These are phyloP conservation scores for Boletales sp. DNA, from an alignment of 768 basidiomycete genomes.

Conservation along the genomic window DNA sequence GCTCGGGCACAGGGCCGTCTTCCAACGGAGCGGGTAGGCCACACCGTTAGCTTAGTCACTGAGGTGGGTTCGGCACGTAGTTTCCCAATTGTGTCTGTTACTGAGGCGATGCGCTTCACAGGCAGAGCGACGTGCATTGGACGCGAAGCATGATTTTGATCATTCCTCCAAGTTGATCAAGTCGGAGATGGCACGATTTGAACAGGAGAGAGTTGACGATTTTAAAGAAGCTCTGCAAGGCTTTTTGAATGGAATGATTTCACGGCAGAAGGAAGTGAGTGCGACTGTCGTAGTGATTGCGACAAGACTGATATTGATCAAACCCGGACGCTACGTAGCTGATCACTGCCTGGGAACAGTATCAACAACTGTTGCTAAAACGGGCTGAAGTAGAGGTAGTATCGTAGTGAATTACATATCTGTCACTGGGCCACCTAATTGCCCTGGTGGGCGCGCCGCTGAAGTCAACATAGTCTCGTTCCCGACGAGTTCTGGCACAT, in stretches of 20 bases:
- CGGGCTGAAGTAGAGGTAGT: conserved; percentile 16
- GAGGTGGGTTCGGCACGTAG: conserved; percentile 50
- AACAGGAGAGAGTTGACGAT: conserved; percentile 89
- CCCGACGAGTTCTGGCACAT: no score
- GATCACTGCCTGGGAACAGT: conserved; percentile 76
- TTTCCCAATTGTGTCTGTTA: not conserved
- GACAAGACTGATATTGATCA: not conserved
- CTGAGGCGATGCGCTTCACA: conserved; percentile 27
- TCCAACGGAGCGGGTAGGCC: conserved; percentile 63
- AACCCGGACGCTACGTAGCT: conserved; percentile 42
- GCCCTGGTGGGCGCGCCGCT: no score
- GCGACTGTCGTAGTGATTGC: no score
- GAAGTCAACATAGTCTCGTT: no score
- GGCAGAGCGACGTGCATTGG: conserved; percentile 82
- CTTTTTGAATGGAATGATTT: conserved; percentile 85
- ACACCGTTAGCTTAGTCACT: conserved; percentile 74
- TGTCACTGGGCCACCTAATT: no score
- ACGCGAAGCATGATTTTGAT: conserved; percentile 87
- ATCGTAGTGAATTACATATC: conserved; percentile 1
- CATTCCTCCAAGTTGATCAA: conserved; percentile 86
- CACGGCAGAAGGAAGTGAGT: conserved; percentile 73
- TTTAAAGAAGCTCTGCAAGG: conserved; percentile 82
- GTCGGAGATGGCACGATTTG: conserved; percentile 84
- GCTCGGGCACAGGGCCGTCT: conserved; percentile 73
- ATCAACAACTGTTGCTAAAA: conserved; percentile 69